Conservation (phyloP, 2,329 filamentous ascomycete species). For the Fusarium tricinctum region DNA sequence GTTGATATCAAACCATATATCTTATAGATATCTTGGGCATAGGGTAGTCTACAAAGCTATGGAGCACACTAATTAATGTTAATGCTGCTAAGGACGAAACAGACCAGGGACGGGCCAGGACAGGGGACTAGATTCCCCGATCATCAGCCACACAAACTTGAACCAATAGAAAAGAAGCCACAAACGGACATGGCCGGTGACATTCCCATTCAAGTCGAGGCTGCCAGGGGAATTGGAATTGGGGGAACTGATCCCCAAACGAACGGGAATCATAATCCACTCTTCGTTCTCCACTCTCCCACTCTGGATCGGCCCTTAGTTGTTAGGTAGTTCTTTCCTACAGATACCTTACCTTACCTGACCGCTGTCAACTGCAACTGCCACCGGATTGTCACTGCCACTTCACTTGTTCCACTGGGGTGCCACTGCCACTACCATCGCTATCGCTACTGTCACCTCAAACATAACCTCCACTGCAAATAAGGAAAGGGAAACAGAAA, state of each 20-base stretch:
- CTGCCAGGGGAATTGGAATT: neutral
- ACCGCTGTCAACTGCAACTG: constrained; percentile 12
- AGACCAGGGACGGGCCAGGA: neutral
- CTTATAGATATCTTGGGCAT: neutral
- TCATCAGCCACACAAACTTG: constrained; percentile 19
- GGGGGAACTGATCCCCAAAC: neutral
- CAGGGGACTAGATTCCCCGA: neutral
- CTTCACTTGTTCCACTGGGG: neutral
- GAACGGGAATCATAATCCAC: constrained; percentile 10
- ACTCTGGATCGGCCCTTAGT: constrained; percentile 17
- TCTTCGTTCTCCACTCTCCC: constrained; percentile 1
- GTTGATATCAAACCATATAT: too few relatives aligned
- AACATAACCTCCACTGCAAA: constrained; percentile 7
- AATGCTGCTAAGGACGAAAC: neutral
- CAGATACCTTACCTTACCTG: neutral
- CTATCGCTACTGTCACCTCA: neutral
- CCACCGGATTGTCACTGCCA: too few relatives aligned
- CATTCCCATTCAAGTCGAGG: neutral
- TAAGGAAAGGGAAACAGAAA: constrained; percentile 10
- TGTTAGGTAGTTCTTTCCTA: neutral
- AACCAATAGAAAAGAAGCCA: constrained; percentile 9
- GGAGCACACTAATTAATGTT: neutral
- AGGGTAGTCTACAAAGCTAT: neutral
- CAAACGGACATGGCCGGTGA: constrained; percentile 5
- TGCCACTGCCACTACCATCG: neutral